Percentiles rank a stretch among this genome's conserved stretches.
phyloP scores from a whole-genome alignment of 768 basidiomycete genomes.

The Phaffia tasmanica region DNA sequence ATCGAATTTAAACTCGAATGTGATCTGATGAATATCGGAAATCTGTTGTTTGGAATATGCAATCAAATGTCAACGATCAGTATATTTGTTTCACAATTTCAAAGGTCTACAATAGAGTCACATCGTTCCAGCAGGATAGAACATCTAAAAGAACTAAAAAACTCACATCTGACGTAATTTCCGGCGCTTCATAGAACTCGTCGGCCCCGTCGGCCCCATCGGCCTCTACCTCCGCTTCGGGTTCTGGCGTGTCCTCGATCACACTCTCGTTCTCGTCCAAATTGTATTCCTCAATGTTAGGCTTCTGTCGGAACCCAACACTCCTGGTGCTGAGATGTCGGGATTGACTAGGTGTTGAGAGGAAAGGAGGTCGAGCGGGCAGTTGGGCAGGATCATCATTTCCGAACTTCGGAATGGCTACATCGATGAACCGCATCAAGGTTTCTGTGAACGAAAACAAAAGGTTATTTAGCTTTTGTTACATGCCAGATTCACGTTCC shows the following conservation, averaged over 20 bases:
- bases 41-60: neutral
- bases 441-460: constrained; percentile 44
- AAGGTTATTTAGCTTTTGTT: neutral
- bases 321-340: constrained; percentile 32
- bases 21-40: constrained; percentile 45
- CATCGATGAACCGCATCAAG: constrained; percentile 82
- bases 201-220: constrained; percentile 32
- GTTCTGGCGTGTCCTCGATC: constrained; percentile 42
- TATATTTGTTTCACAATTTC: too few relatives aligned
- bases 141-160: neutral
- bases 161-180: constrained; percentile 49
- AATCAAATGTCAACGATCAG: constrained; percentile 39
- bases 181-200: constrained; percentile 60
- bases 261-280: constrained; percentile 37
- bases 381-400: constrained; percentile 36
- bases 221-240: constrained; percentile 27
- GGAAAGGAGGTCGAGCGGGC: neutral
- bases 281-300: constrained; percentile 53
- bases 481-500: neutral
- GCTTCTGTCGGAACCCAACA: constrained; percentile 28
- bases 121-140: neutral
- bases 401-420: constrained; percentile 69
- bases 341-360: neutral
- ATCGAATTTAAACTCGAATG: constrained; percentile 75
- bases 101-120: too few relatives aligned